These are phyloP conservation scores for Cladophialophora immunda DNA, from an alignment of 2,329 filamentous ascomycete genomes.

Conservation along the genomic window DNA sequence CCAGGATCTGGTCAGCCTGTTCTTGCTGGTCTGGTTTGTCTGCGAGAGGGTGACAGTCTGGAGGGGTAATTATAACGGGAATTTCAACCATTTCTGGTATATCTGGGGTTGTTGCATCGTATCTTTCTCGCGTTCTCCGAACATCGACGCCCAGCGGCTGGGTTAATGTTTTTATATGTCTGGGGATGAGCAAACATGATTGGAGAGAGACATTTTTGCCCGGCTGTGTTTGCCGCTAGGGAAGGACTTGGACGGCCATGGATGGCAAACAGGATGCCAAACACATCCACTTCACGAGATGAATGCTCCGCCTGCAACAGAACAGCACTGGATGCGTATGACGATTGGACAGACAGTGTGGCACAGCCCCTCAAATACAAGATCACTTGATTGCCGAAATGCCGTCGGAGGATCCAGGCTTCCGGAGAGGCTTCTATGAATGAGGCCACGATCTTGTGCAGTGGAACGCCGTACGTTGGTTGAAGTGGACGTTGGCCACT, in stretches of 20 bases:
- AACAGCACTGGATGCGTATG: too few relatives aligned
- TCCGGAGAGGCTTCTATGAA: background rate
- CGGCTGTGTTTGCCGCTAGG: conserved; percentile 3
- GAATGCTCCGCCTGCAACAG: background rate
- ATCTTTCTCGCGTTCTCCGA: background rate
- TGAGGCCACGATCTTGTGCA: background rate
- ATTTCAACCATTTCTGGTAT: conserved; percentile 28
- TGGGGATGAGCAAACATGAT: background rate
- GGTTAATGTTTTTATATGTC: conserved; percentile 20
- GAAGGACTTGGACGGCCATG: conserved; percentile 7
- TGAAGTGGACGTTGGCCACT: background rate
- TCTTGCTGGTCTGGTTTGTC: conserved; percentile 7
- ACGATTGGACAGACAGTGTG: background rate
- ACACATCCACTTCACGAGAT: conserved; percentile 5
- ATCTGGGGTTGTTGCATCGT: conserved; percentile 20
- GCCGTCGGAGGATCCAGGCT: background rate
- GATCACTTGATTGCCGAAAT: background rate
- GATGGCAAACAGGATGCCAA: background rate
- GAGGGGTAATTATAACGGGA: conserved; percentile 31
- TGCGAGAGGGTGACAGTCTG: conserved; percentile 24
- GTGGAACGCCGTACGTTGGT: background rate
- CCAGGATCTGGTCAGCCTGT: background rate
- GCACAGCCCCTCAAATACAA: background rate
- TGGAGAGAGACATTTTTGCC: conserved; percentile 1
- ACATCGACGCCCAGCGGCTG: background rate